Base-by-base conservation (phyloP, 768 basidiomycete genomes). In the Agrocybe pediades region DNA sequence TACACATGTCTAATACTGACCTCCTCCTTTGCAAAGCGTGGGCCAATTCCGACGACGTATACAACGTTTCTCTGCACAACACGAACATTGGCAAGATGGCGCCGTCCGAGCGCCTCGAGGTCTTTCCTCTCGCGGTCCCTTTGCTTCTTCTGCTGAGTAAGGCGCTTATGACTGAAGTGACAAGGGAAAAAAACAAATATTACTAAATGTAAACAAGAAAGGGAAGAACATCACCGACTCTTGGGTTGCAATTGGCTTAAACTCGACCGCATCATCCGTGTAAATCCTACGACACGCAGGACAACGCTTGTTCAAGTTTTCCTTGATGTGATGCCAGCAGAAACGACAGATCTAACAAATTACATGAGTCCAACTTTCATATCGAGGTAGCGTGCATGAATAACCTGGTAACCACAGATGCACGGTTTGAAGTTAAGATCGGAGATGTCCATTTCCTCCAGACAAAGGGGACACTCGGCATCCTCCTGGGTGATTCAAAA, bases 371-470 rank as follows among this genome's bases (percentile, higher is more conserved):
- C 30, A 47, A 56, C 27, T 20, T 19, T 41, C 26, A 30, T 21
- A 43, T 20, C 39, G 21, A 49, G 20, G 40, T 40, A 47, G 27
- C 29, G 46, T 54, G 50, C 25, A 49, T 39, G 53, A 39, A 51
- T 48, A 62, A 90, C 97, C 83, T 98, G 97, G 74, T 98, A 97
- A 56, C 97, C 97, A 73, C 97, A 99, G 47, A 95, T 86, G 73
- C 97, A 99, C 23, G 97, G 97, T 77, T 95, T 96, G 78, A 99
- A 99, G 77, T 96, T 96, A 71, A 98, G 84, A 82, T 99, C 97
- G 46, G 94, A 94, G 62, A 98, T 85, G 75, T 98, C 97, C 89
- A 99, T 94, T 76, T 97, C 95, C 68, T 98, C 96, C 41, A 98
- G 85, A 74, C 97, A 99, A 55, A 99, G 84, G 41, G 97, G 93